Evolutionary conservation across 208 protist genomes (phyloP), one percentile per base, ranked within the genome.

Genomic region (Giardia duodenalis): DNA sequence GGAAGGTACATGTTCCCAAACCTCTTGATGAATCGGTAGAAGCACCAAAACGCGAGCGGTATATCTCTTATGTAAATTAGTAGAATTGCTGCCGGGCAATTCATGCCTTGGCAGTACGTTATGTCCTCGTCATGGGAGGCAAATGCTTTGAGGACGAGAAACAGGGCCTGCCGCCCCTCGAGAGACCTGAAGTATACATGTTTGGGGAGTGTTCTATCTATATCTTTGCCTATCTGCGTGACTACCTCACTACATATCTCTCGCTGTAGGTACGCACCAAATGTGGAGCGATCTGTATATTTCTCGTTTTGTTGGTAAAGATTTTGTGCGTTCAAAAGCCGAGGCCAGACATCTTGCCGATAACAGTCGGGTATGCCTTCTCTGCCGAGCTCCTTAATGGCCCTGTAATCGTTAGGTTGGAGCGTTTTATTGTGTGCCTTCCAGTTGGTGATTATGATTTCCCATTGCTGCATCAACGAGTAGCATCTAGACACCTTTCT

Each of bases 61-160:
- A 91, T 67, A 0, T 3, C 44, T 2, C 39, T 1, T 42, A 93
- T 47, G 46, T 87, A 87, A 44, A 46, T 39, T 3, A 93, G 2
- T 3, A 93, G n/a, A 42, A 93, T 47, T 42, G 67, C 87, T 39
- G 48, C 92, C 0, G 46, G 2, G 46, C 45, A 87, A n/a, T 2
- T 67, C 92, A 93, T 93, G 4, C 92, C 92, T 47, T 93, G 67
- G 46, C 88, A 92, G 46, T 93, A 93, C 44, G 1, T 1, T 46
- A 93, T 44, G 3, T 93, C 87, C 19, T 3, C 0, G 10, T 92
- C 43, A 44, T 93, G 48, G 1, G 67, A 1, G 4, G 92, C 87
- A 90, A 46, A 93, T 0, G 92, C 92, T 10, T 92, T 92, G 1
- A 93, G 46, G 39, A 92, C 44, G 42, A n/a, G 39, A n/a, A 91